A percentile compares a stretch with the other conserved stretches of the same genome.
Evolutionary conservation across 2,329 filamentous ascomycete species (phyloP).

Genomic region (Cercospora berteroae): DNA sequence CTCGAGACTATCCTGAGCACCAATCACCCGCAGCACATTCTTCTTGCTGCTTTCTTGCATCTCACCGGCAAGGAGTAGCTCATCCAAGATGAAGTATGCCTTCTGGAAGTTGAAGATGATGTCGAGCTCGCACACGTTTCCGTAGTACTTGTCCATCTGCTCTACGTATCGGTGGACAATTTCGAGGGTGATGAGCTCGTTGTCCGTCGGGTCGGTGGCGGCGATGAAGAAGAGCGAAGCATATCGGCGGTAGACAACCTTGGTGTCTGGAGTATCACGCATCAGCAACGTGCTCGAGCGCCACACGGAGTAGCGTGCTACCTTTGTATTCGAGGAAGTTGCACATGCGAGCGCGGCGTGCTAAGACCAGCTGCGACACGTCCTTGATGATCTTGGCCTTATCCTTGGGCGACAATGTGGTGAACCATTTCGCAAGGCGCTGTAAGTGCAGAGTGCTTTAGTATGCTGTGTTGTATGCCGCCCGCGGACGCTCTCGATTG

Average conservation of each 20-base stretch:
- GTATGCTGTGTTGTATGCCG: conserved; percentile 11
- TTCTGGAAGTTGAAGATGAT: conserved; percentile 99
- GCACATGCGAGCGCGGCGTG: conserved; percentile 96
- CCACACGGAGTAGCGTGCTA: conserved; percentile 40
- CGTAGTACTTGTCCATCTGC: conserved; percentile 99
- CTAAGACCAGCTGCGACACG: conserved; percentile 94
- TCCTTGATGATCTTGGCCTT: conserved; percentile 99
- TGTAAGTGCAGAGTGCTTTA: conserved; percentile 43
- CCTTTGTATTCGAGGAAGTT: conserved; percentile 99
- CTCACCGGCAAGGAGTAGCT: conserved; percentile 90
- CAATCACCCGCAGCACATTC: conserved; percentile 93
- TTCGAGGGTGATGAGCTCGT: conserved; percentile 96
- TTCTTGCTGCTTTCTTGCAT: conserved; percentile 99
- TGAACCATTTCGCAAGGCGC: conserved; percentile 99
- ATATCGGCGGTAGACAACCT: conserved; percentile 98
- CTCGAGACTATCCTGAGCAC: conserved; percentile 94
- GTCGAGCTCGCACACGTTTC: conserved; percentile 98
- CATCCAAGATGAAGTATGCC: conserved; percentile 98
- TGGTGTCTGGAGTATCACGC: conserved; percentile 66
- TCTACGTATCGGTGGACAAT: conserved; percentile 99
- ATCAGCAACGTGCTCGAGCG: conserved; percentile 14
- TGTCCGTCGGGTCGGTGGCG: conserved; percentile 93
- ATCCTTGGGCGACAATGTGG: conserved; percentile 92
- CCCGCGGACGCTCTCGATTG: conserved; percentile 17
- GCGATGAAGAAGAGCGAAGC: conserved; percentile 99